phyloP scores from a whole-genome alignment of 805 yeast species.

The Hermanozyma aechmeae region DNA sequence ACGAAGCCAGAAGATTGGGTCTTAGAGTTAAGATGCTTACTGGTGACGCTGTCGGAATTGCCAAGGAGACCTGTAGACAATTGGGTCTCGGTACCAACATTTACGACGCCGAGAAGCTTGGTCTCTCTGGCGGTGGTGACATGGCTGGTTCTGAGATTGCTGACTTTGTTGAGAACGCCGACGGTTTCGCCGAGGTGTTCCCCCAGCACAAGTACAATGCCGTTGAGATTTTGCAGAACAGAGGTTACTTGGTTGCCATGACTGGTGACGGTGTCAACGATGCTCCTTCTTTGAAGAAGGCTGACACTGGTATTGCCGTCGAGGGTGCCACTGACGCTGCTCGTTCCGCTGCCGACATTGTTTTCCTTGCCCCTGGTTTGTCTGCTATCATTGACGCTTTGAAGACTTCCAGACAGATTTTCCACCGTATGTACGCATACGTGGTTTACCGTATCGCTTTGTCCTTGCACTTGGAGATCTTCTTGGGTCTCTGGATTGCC shows the following conservation, averaged over 20 bases:
- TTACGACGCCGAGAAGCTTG: constrained; percentile 93
- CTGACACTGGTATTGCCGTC: constrained; percentile 84
- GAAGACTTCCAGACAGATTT: constrained; percentile 91
- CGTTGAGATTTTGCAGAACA: constrained; percentile 88
- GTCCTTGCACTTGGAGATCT: constrained; percentile 88
- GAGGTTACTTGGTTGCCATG: constrained; percentile 98
- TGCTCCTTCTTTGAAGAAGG: constrained; percentile 96
- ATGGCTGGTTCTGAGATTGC: constrained; percentile 97
- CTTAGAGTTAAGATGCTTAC: constrained; percentile 95
- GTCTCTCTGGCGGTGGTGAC: constrained; percentile 87
- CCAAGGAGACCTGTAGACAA: constrained; percentile 97
- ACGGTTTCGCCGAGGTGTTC: constrained; percentile 95
- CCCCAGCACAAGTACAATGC: constrained; percentile 96
- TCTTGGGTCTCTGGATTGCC: constrained; percentile 95
- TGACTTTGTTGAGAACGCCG: constrained; percentile 94
- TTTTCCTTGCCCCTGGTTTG: constrained; percentile 87
- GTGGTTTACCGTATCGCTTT: constrained; percentile 97
- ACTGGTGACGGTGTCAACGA: constrained; percentile 99
- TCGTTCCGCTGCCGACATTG: constrained; percentile 94
- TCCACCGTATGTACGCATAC: constrained; percentile 97
- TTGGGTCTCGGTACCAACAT: constrained; percentile 94
- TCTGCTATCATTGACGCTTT: constrained; percentile 88
- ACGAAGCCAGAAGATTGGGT: constrained; percentile 87
- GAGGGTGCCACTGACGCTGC: constrained; percentile 98
- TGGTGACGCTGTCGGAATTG: constrained; percentile 99